These are phyloP conservation scores for Backusella macrospora DNA, from an alignment of 192 early-diverging fungal genomes.

Conservation along the genomic window DNA sequence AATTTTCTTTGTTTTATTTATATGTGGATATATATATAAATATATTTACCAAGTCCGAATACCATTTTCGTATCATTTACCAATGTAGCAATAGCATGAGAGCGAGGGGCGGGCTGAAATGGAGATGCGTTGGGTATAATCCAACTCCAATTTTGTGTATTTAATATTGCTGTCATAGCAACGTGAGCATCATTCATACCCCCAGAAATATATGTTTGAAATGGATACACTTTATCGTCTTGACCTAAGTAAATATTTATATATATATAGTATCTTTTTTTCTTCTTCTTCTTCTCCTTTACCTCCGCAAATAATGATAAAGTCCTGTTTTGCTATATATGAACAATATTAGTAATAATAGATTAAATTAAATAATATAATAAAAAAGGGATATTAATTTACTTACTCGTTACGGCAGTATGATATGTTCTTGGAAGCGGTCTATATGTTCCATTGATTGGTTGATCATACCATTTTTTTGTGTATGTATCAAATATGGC, in stretches of 20 bases:
- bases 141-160: conserved; percentile 20
- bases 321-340: background rate
- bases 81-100: background rate
- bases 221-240: conserved; percentile 9
- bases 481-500: conserved; percentile 12
- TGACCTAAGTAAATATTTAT: conserved; percentile 16
- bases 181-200: conserved; percentile 10
- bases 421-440: conserved; percentile 19
- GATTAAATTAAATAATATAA: background rate
- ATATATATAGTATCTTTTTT: background rate
- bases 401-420: conserved; percentile 23
- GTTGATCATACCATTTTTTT: conserved; percentile 13
- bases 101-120: conserved; percentile 23
- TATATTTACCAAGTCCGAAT: conserved; percentile 7
- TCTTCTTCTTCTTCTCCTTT: background rate
- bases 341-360: background rate
- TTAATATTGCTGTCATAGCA: conserved; percentile 22
- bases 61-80: conserved; percentile 27
- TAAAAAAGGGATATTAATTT: background rate
- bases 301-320: conserved; percentile 4
- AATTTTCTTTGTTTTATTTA: background rate
- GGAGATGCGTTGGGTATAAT: background rate
- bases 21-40: background rate
- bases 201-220: conserved; percentile 26
- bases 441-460: conserved; percentile 2